A percentile compares a stretch with the other conserved stretches of the same genome.
Evolutionary conservation across 148 eudicot genomes (phyloP).

Genomic region (Camellia lanceoleosa): DNA sequence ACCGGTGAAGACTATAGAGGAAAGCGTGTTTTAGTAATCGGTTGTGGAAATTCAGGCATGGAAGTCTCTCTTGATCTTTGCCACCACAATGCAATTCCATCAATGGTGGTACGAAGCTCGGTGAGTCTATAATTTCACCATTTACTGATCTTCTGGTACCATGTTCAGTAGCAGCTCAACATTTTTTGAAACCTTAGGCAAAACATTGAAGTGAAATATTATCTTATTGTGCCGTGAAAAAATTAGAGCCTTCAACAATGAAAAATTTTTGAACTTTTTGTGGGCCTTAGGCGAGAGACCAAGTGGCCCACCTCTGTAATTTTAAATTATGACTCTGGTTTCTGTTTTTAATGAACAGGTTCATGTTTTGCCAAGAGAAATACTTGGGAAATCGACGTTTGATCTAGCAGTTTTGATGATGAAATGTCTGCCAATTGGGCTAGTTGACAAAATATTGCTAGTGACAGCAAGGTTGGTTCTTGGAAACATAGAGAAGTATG

Average conservation of each 20-base stretch:
- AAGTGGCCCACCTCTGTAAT: neutral
- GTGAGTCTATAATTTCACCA: constrained; percentile 33
- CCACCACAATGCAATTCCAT: constrained; percentile 59
- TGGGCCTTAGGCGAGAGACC: too few relatives aligned
- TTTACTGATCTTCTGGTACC: neutral
- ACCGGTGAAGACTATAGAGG: constrained; percentile 58
- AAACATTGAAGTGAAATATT: neutral
- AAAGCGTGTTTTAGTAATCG: constrained; percentile 70
- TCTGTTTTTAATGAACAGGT: constrained; percentile 42
- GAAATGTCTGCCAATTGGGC: constrained; percentile 51
- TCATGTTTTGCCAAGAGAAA: constrained; percentile 78
- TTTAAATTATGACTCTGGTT: neutral
- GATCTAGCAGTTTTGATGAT: constrained; percentile 63
- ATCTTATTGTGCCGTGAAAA: too few relatives aligned
- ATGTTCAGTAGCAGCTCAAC: neutral
- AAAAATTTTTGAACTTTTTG: too few relatives aligned
- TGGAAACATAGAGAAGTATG: constrained; percentile 70
- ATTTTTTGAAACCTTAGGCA: neutral
- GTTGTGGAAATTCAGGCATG: constrained; percentile 98
- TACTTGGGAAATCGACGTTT: constrained; percentile 74
- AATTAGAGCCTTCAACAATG: neutral
- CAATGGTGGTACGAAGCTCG: constrained; percentile 73
- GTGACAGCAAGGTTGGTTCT: constrained; percentile 40
- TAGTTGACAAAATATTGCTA: constrained; percentile 65
- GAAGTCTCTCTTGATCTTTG: constrained; percentile 94